Percentiles rank a stretch among this genome's conserved stretches.
phyloP scores from a whole-genome alignment of 768 basidiomycete species.

The Hypholoma sublateritium region DNA sequence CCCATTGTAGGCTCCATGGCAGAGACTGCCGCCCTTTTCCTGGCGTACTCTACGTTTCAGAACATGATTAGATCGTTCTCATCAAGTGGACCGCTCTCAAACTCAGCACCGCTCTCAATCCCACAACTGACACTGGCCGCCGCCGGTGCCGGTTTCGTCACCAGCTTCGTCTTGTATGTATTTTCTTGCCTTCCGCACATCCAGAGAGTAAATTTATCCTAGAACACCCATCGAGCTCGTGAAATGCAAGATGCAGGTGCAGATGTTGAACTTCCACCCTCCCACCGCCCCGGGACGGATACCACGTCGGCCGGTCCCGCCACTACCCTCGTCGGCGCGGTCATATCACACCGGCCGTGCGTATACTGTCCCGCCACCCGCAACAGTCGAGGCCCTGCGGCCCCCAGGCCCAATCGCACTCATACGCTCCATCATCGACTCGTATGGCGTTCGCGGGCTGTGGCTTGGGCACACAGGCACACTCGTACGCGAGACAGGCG shows the following conservation, averaged over 20 bases:
- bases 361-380: slow-evolving; percentile 1
- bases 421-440: slow-evolving; percentile 58
- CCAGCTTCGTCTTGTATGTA: slow-evolving; percentile 85
- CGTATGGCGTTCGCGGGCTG: slow-evolving; percentile 78
- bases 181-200: not conserved
- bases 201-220: slow-evolving; percentile 5
- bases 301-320: slow-evolving; percentile 21
- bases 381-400: slow-evolving; percentile 18
- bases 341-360: not conserved
- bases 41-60: slow-evolving; percentile 81
- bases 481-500: slow-evolving; percentile 90
- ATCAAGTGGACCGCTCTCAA: slow-evolving; percentile 19
- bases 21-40: slow-evolving; percentile 87
- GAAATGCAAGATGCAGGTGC: slow-evolving; percentile 98
- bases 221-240: slow-evolving; percentile 94
- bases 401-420: slow-evolving; percentile 79
- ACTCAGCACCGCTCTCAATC: slow-evolving; percentile 47
- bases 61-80: slow-evolving; percentile 48
- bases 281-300: slow-evolving; percentile 23
- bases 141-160: slow-evolving; percentile 81
- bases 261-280: slow-evolving; percentile 59
- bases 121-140: slow-evolving; percentile 78
- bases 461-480: slow-evolving; percentile 97
- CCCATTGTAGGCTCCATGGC: slow-evolving; percentile 91
- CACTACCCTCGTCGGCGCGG: slow-evolving; percentile 4